phyloP scores from a whole-genome alignment of 139 green algal genomes.

The Volvox reticuliferus region DNA sequence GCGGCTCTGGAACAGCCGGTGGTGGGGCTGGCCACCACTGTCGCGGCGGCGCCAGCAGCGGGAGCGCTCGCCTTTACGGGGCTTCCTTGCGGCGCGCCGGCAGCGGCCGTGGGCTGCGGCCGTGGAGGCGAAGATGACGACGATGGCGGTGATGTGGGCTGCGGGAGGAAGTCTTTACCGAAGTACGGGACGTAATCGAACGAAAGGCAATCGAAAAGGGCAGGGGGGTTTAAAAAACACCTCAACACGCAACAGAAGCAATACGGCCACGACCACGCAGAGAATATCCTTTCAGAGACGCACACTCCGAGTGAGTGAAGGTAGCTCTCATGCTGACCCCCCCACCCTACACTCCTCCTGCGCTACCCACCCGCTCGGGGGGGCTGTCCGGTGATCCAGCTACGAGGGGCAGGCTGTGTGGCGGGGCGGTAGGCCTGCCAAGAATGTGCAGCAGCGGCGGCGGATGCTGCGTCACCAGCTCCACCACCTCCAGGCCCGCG shows the following conservation, averaged over 20 bases:
- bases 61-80: background rate
- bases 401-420: constrained; percentile 48
- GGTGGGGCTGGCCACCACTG: background rate
- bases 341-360: too few species aligned
- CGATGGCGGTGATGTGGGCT: background rate
- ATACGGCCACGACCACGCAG: too few species aligned
- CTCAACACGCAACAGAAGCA: too few species aligned
- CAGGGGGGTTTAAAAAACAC: too few species aligned
- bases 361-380: background rate
- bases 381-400: constrained; percentile 49
- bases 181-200: background rate
- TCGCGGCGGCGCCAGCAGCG: background rate
- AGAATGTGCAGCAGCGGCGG: background rate
- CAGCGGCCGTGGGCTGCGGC: background rate
- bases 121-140: background rate
- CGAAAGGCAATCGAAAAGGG: too few species aligned
- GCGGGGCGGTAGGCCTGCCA: constrained; percentile 28
- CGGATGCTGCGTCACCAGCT: background rate
- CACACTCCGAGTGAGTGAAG: too few species aligned
- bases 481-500: background rate
- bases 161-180: constrained; percentile 2
- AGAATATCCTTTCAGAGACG: too few species aligned
- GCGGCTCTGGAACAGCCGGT: background rate
- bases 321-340: too few species aligned
- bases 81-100: background rate